Evolutionary conservation across 2,329 filamentous ascomycete genomes (phyloP).

Genomic region (Stagonosporopsis vannaccii): DNA sequence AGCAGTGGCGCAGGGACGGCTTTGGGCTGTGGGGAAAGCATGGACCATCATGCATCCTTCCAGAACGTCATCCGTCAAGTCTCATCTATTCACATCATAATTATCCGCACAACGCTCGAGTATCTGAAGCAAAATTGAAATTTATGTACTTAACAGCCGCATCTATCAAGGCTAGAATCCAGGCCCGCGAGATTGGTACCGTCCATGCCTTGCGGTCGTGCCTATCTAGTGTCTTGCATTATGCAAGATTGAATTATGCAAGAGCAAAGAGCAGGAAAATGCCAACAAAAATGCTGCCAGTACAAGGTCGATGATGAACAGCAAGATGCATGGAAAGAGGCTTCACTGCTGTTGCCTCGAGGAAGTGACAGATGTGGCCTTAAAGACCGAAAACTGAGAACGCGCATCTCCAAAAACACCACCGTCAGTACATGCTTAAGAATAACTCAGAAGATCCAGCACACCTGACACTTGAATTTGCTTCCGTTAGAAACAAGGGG

Average conservation of each 20-base stretch:
- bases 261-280: constrained; percentile 5
- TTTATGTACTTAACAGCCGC: not conserved
- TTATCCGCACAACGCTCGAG: not conserved
- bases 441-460: not conserved
- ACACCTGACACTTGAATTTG: not conserved
- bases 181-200: not conserved
- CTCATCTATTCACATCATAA: not conserved
- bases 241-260: constrained; percentile 10
- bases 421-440: not conserved
- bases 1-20: constrained; percentile 2
- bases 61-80: constrained; percentile 3
- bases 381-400: not conserved
- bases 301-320: not conserved
- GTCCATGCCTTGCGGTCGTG: constrained; percentile 4
- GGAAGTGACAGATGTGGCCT: not conserved
- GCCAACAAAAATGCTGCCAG: not conserved
- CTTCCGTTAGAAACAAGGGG: not conserved
- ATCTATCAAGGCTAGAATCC: not conserved
- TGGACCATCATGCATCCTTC: constrained; percentile 9
- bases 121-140: not conserved
- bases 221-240: constrained; percentile 8
- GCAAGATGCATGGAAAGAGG: not conserved
- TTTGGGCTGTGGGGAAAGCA: constrained; percentile 11
- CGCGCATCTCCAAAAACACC: not conserved
- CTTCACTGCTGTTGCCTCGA: not conserved